Conservation (phyloP, 2,329 filamentous ascomycete species). For the Bisporella sp. region DNA sequence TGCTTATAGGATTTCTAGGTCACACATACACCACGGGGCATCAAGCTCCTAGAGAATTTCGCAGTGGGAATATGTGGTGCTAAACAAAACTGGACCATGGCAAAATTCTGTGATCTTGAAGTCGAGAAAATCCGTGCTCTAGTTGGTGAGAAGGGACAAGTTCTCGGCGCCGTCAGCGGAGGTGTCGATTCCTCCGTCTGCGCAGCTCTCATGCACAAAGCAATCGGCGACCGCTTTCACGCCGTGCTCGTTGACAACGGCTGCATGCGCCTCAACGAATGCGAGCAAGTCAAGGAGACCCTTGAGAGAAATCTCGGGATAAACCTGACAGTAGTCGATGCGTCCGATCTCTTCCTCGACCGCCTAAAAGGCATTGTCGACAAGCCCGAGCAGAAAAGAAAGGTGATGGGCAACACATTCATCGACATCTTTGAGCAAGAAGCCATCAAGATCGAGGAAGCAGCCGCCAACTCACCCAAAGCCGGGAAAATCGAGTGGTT, state of each 20-base stretch:
- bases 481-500: constrained; percentile 80
- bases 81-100: constrained; percentile 76
- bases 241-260: constrained; percentile 71
- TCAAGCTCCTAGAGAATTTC: constrained; percentile 72
- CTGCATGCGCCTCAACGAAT: constrained; percentile 80
- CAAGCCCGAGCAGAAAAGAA: constrained; percentile 78
- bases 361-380: constrained; percentile 69
- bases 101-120: constrained; percentile 73
- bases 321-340: constrained; percentile 84
- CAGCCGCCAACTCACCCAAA: constrained; percentile 33
- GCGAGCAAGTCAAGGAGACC: constrained; percentile 71
- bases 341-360: constrained; percentile 66
- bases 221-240: constrained; percentile 75
- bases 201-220: constrained; percentile 76
- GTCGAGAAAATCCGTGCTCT: constrained; percentile 72
- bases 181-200: constrained; percentile 89
- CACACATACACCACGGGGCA: constrained; percentile 64
- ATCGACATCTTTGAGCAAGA: constrained; percentile 80
- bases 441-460: constrained; percentile 66
- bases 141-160: constrained; percentile 76
- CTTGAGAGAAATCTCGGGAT: constrained; percentile 76
- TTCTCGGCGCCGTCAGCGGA: constrained; percentile 70
- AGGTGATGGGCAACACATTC: constrained; percentile 72
- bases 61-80: constrained; percentile 75
- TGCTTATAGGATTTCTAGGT: constrained; percentile 40